Evolutionary conservation across 2,329 filamentous ascomycete species (phyloP), one percentile per base, ranked within the genome.

Genomic region (Fusarium beomiforme): DNA sequence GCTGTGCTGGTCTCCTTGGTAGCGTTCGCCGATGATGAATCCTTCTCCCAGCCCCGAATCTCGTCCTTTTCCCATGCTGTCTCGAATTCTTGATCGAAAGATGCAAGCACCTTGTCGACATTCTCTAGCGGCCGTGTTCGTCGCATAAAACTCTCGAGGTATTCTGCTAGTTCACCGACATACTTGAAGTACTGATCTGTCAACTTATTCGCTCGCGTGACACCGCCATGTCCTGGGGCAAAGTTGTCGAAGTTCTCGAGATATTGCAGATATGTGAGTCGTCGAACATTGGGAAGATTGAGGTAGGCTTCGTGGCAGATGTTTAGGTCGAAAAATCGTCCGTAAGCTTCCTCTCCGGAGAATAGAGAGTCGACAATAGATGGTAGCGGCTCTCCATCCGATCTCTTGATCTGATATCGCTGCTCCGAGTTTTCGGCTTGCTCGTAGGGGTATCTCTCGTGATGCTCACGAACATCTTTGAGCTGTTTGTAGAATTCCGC

Each of bases 151-250:
- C 88, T 88, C 80, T 98, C 95, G 11, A 99, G 87, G 76, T 99
- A 98, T 23, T 88, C 86, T 59, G 92, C 91, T 63, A 99, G 84
- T 39, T 92, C 89, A 43, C 91, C 91, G 14, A 98, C 88, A 78
- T 99, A 99, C 70, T 89, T 89, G 81, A 98, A 97, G 81, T 98
- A 99, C 75, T 92, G 89, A 75, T 98, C 95, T 2, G 93, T 97
- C 81, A 97, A 84, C 84, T 98, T 99, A 78, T 97, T 93, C 33
- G 87, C 84, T 54, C 93, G 87, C 78, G 93, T 95, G 70, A 97
- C 86, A 16, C 91, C 91, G 53, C 92, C 88, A 51, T 91, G 87
- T 7, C 92, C 92, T 0, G 91, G 87, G 2, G 90, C 86, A 78
- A 99, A 98, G 71, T 90, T 89, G 82, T 99, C 96, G 79, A 99